These are phyloP conservation scores for Ehretia macrophylla DNA, from an alignment of 257 asterid genomes.

Conservation along the genomic window DNA sequence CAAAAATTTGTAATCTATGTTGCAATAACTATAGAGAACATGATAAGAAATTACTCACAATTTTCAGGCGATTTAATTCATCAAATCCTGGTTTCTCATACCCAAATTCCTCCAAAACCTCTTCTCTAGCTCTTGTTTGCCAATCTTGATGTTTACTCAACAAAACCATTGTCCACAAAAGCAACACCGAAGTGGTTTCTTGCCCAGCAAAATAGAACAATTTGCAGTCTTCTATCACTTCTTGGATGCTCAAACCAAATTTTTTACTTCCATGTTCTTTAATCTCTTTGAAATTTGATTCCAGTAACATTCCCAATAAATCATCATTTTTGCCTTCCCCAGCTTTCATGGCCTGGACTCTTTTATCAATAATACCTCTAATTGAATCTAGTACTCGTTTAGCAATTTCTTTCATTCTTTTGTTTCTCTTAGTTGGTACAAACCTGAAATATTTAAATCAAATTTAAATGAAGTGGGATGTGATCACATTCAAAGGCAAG, in stretches of 20 bases:
- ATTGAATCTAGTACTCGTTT: slow-evolving; percentile 19
- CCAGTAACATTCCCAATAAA: slow-evolving; percentile 37
- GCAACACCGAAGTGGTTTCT: slow-evolving; percentile 49
- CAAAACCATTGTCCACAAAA: slow-evolving; percentile 53
- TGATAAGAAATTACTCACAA: slow-evolving; percentile 19
- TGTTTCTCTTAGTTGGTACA: slow-evolving; percentile 38
- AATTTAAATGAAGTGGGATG: too few relatives aligned
- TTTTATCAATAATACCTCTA: slow-evolving; percentile 25
- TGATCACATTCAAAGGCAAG: too few relatives aligned
- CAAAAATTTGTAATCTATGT: too few relatives aligned
- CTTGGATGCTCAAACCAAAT: slow-evolving; percentile 31
- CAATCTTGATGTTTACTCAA: slow-evolving; percentile 39
- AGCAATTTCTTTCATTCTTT: slow-evolving; percentile 32
- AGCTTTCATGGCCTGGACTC: slow-evolving; percentile 29
- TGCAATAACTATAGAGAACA: slow-evolving; percentile 27
- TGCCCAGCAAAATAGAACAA: slow-evolving; percentile 51
- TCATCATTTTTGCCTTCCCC: slow-evolving; percentile 35
- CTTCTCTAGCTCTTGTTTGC: slow-evolving; percentile 36
- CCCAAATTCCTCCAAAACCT: slow-evolving; percentile 33
- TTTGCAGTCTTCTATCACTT: slow-evolving; percentile 51
- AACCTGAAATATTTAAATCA: slow-evolving; percentile 26
- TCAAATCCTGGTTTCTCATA: slow-evolving; percentile 20
- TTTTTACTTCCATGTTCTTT: slow-evolving; percentile 21
- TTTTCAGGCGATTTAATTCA: slow-evolving; percentile 25
- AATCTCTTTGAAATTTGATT: slow-evolving; percentile 39